These are phyloP conservation scores for Xylaria telfairii DNA, from an alignment of 495 filamentous ascomycete genomes.

Conservation along the genomic window DNA sequence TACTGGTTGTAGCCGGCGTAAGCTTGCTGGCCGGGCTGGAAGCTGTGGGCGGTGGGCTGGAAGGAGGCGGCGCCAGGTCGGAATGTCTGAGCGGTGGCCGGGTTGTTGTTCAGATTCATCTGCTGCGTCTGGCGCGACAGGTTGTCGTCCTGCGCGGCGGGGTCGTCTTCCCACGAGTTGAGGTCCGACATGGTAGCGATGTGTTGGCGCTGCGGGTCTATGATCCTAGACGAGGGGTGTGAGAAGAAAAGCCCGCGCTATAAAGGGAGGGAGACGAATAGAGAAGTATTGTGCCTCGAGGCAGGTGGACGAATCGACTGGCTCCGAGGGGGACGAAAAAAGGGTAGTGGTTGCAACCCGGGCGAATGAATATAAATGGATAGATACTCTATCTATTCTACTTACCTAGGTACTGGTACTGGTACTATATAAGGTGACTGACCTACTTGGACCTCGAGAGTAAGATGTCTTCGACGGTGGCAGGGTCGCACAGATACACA, in stretches of 20 bases:
- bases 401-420: no score
- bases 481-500: neutral
- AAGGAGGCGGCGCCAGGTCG: constrained; percentile 80
- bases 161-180: constrained; percentile 96
- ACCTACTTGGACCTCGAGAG: neutral
- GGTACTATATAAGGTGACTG: no score
- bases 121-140: constrained; percentile 82
- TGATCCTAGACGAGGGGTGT: constrained; percentile 6
- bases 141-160: constrained; percentile 83
- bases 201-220: constrained; percentile 18
- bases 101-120: constrained; percentile 67
- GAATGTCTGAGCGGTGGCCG: constrained; percentile 57
- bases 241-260: neutral
- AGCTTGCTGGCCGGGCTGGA: constrained; percentile 76
- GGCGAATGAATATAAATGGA: neutral
- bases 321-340: neutral
- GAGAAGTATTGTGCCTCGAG: no score
- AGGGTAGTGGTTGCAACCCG: neutral
- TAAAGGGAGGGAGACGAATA: neutral
- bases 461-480: neutral
- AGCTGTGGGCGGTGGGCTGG: constrained; percentile 75
- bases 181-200: constrained; percentile 75
- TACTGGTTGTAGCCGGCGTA: constrained; percentile 56
- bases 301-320: neutral
- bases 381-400: no score